Percentiles rank a stretch among this genome's conserved stretches.
Evolutionary conservation across 441 rosid genomes (phyloP).

Genomic region (Populus trichocarpa): DNA sequence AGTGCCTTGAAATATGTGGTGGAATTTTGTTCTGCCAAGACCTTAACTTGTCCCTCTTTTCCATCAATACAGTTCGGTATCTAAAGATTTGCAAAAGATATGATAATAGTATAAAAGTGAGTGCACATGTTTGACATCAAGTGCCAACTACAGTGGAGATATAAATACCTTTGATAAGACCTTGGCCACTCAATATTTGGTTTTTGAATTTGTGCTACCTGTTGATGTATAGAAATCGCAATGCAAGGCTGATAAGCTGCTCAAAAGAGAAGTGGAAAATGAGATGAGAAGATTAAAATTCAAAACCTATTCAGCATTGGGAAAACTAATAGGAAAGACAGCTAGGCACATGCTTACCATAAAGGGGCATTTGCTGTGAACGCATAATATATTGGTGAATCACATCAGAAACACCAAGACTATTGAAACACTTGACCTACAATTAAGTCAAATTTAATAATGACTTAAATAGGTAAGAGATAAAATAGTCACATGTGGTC

Average conservation of each 20-base stretch:
- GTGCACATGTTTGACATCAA: slow-evolving; percentile 9
- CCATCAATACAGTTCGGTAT: slow-evolving; percentile 63
- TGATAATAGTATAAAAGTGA: slow-evolving; percentile 22
- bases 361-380: slow-evolving; percentile 71
- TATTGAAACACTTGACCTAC: slow-evolving; percentile 78
- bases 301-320: slow-evolving; percentile 5
- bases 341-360: slow-evolving; percentile 42
- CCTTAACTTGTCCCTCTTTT: slow-evolving; percentile 61
- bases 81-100: slow-evolving; percentile 42
- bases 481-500: background rate
- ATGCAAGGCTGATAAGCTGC: slow-evolving; percentile 77
- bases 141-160: slow-evolving; percentile 11
- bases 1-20: slow-evolving; percentile 79
- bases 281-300: slow-evolving; percentile 8
- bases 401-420: slow-evolving; percentile 75
- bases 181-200: slow-evolving; percentile 96
- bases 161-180: slow-evolving; percentile 69
- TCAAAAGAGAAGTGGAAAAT: slow-evolving; percentile 16
- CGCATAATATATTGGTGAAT: slow-evolving; percentile 68
- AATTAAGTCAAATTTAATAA: slow-evolving; percentile 23
- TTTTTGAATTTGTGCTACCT: slow-evolving; percentile 79
- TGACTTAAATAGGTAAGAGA: slow-evolving; percentile 16
- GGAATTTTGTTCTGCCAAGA: slow-evolving; percentile 77
- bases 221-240: slow-evolving; percentile 63
- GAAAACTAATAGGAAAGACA: slow-evolving; percentile 2